Conservation (phyloP, 805 yeast genomes). For the Ogataea parapolymorpha region DNA sequence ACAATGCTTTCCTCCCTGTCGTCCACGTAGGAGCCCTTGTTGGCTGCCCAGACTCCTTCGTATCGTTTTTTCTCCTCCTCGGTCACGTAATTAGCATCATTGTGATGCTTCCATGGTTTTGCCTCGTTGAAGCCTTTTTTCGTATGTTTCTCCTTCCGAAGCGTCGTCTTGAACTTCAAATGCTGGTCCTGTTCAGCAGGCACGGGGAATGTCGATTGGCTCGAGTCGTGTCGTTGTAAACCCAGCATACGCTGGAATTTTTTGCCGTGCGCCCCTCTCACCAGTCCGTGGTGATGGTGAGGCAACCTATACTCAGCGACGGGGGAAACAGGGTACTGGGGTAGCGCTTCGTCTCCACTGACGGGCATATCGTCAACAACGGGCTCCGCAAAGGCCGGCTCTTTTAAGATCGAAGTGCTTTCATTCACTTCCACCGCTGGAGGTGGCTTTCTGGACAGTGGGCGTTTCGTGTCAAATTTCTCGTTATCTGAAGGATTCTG, state of each 20-base stretch:
- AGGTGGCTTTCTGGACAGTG: constrained; percentile 19
- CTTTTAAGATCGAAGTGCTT: neutral
- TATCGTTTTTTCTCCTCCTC: constrained; percentile 79
- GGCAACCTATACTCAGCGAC: constrained; percentile 14
- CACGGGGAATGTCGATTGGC: constrained; percentile 3
- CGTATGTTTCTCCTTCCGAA: constrained; percentile 38
- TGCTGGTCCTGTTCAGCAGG: constrained; percentile 14
- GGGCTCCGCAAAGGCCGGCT: neutral
- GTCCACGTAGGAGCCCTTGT: constrained; percentile 59
- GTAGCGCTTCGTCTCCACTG: constrained; percentile 12
- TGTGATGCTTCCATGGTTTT: constrained; percentile 92
- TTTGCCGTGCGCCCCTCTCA: constrained; percentile 22
- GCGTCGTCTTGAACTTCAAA: constrained; percentile 48
- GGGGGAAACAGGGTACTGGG: constrained; percentile 22
- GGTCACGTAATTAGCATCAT: constrained; percentile 45
- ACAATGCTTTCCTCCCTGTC: constrained; percentile 10
- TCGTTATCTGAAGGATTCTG: neutral
- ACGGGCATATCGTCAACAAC: neutral
- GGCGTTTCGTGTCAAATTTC: neutral
- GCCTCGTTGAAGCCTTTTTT: constrained; percentile 66
- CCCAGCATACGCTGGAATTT: constrained; percentile 24
- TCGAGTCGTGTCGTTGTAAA: constrained; percentile 14
- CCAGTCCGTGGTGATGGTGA: constrained; percentile 24
- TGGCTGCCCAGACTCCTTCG: constrained; percentile 93
- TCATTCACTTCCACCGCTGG: constrained; percentile 5